phyloP scores from a whole-genome alignment of 108 stramenopile genomes.

The Cyclotella sp. region DNA sequence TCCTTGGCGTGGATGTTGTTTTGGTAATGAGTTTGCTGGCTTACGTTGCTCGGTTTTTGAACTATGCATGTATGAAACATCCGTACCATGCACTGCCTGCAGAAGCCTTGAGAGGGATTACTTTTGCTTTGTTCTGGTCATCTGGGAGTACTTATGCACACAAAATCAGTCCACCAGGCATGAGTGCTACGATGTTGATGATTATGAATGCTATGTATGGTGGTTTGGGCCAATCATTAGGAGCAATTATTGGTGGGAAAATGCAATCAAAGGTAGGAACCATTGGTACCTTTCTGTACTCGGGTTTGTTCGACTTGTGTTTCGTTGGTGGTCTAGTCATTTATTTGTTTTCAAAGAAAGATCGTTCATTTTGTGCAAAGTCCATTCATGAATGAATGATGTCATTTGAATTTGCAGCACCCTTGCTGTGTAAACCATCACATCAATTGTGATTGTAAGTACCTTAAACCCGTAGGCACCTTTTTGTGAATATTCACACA shows the following conservation, averaged over 20 bases:
- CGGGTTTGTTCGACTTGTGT: slow-evolving; percentile 72
- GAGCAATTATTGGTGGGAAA: slow-evolving; percentile 93
- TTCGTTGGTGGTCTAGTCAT: slow-evolving; percentile 70
- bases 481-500: too few relatives aligned
- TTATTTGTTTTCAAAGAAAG: slow-evolving; percentile 69
- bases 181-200: slow-evolving; percentile 91
- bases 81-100: slow-evolving; percentile 93
- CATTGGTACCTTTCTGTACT: slow-evolving; percentile 71
- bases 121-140: slow-evolving; percentile 95
- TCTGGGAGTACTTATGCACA: slow-evolving; percentile 93
- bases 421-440: neutral
- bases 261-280: slow-evolving; percentile 84
- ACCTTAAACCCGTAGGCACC: too few relatives aligned
- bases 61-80: slow-evolving; percentile 87
- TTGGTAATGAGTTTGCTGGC: slow-evolving; percentile 79
- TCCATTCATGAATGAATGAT: slow-evolving; percentile 14
- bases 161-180: slow-evolving; percentile 87
- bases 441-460: neutral
- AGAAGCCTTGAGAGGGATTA: slow-evolving; percentile 90
- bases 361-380: slow-evolving; percentile 41
- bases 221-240: slow-evolving; percentile 93
- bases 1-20: slow-evolving; percentile 85
- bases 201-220: slow-evolving; percentile 96
- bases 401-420: neutral
- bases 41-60: slow-evolving; percentile 88